phyloP scores from a whole-genome alignment of 2,329 filamentous ascomycete species.

The Curvularia lunata region DNA sequence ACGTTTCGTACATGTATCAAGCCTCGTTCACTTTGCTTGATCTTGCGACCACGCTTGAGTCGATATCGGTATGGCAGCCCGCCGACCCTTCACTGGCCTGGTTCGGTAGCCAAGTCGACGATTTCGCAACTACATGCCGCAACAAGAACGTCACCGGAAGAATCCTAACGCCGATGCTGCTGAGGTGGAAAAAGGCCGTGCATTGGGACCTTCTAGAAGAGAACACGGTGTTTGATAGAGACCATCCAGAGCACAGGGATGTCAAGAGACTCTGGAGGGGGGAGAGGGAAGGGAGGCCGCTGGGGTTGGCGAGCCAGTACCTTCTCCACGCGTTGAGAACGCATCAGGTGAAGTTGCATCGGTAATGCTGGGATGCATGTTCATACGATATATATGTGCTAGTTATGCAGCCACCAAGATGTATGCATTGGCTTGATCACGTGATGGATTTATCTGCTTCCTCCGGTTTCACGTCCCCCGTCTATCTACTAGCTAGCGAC shows the following conservation, averaged over 20 bases:
- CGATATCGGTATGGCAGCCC: slow-evolving; percentile 38
- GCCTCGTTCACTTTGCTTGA: slow-evolving; percentile 29
- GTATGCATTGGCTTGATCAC: too few relatives aligned
- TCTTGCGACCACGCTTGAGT: slow-evolving; percentile 24
- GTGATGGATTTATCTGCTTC: too few relatives aligned
- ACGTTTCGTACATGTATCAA: slow-evolving; percentile 34
- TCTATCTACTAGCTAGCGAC: too few relatives aligned
- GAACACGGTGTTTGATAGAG: slow-evolving; percentile 26
- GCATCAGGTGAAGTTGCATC: slow-evolving; percentile 18
- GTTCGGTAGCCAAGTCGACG: slow-evolving; percentile 31
- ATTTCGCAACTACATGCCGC: slow-evolving; percentile 33
- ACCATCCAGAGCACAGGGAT: background rate
- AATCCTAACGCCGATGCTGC: slow-evolving; percentile 31
- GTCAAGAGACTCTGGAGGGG: slow-evolving; percentile 24
- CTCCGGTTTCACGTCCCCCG: too few relatives aligned
- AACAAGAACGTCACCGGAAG: slow-evolving; percentile 31
- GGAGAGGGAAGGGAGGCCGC: slow-evolving; percentile 27
- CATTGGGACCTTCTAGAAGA: slow-evolving; percentile 36
- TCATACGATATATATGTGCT: too few relatives aligned
- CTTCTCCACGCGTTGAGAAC: slow-evolving; percentile 24
- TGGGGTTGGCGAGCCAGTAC: slow-evolving; percentile 37
- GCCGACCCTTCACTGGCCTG: slow-evolving; percentile 31
- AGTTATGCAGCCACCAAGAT: too few relatives aligned
- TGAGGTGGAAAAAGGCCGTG: slow-evolving; percentile 29
- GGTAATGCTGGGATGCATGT: background rate